Conservation (phyloP, 129 eudicot species). For the Ambrosia artemisiifolia region DNA sequence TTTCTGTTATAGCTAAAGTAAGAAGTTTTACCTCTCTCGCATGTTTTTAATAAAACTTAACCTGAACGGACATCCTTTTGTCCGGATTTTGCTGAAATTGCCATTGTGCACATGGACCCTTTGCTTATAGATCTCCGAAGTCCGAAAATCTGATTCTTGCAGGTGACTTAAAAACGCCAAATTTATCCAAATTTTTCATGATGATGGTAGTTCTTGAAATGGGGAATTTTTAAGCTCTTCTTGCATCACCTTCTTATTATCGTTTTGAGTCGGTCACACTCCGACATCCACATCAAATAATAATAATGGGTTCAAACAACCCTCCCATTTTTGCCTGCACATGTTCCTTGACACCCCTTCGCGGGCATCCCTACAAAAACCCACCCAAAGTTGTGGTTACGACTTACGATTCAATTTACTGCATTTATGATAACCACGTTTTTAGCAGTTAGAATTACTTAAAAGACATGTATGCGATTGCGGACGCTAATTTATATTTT, state of each 20-base stretch:
- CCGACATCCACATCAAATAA: background rate
- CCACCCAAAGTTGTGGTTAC: background rate
- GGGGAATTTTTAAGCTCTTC: background rate
- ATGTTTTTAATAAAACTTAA: background rate
- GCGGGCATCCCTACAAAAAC: background rate
- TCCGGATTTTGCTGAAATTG: too few relatives aligned
- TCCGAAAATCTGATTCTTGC: background rate
- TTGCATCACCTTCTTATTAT: background rate
- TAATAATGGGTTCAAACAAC: background rate
- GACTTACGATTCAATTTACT: background rate
- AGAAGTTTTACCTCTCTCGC: background rate
- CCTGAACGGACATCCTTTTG: background rate
- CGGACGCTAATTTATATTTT: background rate
- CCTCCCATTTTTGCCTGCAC: background rate
- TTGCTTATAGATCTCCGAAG: background rate
- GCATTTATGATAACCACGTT: background rate
- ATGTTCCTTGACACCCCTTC: background rate
- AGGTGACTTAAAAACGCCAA: background rate
- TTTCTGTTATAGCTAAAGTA: background rate
- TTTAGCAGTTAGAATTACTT: background rate
- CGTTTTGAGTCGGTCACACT: background rate
- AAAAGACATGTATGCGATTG: background rate
- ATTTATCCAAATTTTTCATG: background rate
- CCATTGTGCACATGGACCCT: background rate
- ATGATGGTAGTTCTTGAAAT: background rate